Percentiles rank a stretch among this genome's conserved stretches.
Evolutionary conservation across 192 early-diverging fungal species (phyloP).

Genomic region (Piromyces finnis): DNA sequence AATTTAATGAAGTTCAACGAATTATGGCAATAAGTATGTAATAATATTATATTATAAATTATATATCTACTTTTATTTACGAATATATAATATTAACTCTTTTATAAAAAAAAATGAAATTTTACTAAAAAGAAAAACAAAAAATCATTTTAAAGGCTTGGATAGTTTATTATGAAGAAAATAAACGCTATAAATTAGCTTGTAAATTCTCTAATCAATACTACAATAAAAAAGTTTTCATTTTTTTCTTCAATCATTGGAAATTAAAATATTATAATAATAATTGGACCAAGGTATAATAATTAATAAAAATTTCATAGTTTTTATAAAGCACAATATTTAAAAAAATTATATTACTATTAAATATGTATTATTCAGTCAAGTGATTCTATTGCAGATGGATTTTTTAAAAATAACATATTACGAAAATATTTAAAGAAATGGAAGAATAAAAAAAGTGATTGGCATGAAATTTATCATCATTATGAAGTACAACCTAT

Average conservation of each 20-base stretch:
- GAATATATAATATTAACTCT: neutral
- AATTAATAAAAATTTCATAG: too few relatives aligned
- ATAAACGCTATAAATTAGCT: neutral
- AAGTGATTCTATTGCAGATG: neutral
- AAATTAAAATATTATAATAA: neutral
- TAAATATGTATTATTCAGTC: neutral
- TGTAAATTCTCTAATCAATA: neutral
- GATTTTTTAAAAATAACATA: neutral
- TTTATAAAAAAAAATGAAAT: too few relatives aligned
- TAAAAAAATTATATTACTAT: too few relatives aligned
- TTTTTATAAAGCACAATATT: too few relatives aligned
- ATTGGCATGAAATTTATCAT: neutral
- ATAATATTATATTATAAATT: too few relatives aligned
- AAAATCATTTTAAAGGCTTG: neutral
- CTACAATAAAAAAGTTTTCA: neutral
- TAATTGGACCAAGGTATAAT: neutral
- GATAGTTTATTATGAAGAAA: neutral
- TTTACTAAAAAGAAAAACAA: neutral
- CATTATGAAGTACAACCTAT: neutral
- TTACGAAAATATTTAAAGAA: neutral
- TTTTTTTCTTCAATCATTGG: neutral
- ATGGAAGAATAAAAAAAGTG: neutral
- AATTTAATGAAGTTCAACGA: neutral
- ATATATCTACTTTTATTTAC: too few relatives aligned
- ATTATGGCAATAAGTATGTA: neutral